A percentile compares a stretch with the other conserved stretches of the same genome.
phyloP scores from a whole-genome alignment of 192 early-diverging fungal genomes.

The Spinellus fusiger region DNA sequence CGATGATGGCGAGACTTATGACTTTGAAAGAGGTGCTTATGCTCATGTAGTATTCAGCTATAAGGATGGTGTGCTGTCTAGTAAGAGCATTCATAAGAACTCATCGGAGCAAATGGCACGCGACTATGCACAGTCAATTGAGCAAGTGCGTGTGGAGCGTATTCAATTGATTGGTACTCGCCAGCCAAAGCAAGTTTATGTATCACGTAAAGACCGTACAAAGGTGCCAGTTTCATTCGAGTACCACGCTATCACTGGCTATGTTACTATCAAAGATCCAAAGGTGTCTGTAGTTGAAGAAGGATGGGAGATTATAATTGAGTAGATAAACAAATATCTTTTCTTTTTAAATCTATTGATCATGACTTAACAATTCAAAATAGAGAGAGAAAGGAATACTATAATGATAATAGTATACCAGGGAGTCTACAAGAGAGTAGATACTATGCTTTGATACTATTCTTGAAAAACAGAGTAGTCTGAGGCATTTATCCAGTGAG shows the following conservation, averaged over 20 bases:
- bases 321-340: neutral
- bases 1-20: conserved; percentile 87
- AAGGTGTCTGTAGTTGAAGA: conserved; percentile 9
- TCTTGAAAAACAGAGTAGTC: too few relatives aligned
- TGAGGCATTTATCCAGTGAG: too few relatives aligned
- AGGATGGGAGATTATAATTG: conserved; percentile 12
- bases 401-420: too few relatives aligned
- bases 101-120: neutral
- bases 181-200: neutral
- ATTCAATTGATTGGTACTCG: conserved; percentile 32
- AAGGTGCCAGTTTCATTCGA: neutral
- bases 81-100: conserved; percentile 18
- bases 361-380: too few relatives aligned
- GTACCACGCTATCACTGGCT: neutral
- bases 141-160: conserved; percentile 37
- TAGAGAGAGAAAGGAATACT: too few relatives aligned
- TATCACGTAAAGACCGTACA: neutral
- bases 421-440: too few relatives aligned
- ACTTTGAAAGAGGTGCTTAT: conserved; percentile 63
- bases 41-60: conserved; percentile 52
- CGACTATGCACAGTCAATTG: conserved; percentile 22
- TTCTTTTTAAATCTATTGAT: neutral
- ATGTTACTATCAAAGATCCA: conserved; percentile 11
- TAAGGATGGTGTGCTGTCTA: conserved; percentile 31
- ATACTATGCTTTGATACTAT: too few relatives aligned